Base-by-base conservation (phyloP, 1,284 basidiomycete species). In the Sanghuangporus weigelae region DNA sequence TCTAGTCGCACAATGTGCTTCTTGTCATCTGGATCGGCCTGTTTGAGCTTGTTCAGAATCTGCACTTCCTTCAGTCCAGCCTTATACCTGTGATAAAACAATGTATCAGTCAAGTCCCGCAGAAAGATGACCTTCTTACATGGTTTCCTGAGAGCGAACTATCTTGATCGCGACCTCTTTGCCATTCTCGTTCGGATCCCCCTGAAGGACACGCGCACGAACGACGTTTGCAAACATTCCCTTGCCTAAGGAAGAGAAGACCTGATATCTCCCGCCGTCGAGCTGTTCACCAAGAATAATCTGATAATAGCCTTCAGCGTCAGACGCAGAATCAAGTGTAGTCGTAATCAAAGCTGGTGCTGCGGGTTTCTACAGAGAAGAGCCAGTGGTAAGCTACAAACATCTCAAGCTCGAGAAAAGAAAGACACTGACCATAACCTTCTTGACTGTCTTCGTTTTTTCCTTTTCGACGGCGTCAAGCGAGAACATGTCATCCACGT, bases 201-300 rank as follows among this genome's bases (percentile, higher is more conserved):
- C 84, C 69, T 90, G 84, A 38, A 95, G 78, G 23, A 97, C 86
- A 55, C 93, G 88, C 7, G 96, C 96, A 54, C 92, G 85, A 23
- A 98, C 95, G 46, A 99, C 97, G 57, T 92, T 94, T 49, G 95
- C 94, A 75, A 99, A 99, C 95, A 99, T 99, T 64, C 97, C 97
- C 73, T 96, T 96, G 39, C 97, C 97, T 11, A 99, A 81, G 55
- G 87, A 93, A 38, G 94, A 95, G 68, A 93, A 96, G 11, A 99
- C 93, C 73, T 98, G 95, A 74, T 98, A 99, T 51, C 91, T 84
- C 1, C 94, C 95, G 48, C 87, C 85, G 69, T 97, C 93, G n/a
- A 98, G 79, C 63, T 96, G 86, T 76, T 99, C 97, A 56, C 96
- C 97, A 5, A 98, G 84, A 57, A 96, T 95, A 66, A 97, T 86